Conservation (phyloP, 108 stramenopile genomes). For the Mayamaea pseudoterrestris region DNA sequence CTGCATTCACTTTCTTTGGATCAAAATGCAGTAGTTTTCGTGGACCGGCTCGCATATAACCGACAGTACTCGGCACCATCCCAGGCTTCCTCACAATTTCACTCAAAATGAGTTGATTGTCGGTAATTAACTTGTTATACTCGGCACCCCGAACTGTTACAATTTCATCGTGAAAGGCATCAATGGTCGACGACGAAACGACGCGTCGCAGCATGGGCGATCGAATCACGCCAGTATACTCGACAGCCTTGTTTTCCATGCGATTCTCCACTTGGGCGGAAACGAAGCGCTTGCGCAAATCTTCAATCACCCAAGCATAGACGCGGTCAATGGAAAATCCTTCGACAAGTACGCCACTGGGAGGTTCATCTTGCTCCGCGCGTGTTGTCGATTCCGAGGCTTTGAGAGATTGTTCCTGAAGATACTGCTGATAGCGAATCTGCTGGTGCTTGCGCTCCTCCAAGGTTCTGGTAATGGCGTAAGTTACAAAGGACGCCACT, state of each 20-base stretch:
- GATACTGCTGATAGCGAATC: conserved; percentile 5
- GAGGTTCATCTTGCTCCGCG: conserved; percentile 20
- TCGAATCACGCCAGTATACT: not conserved
- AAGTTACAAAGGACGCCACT: not conserved
- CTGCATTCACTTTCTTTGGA: conserved; percentile 80
- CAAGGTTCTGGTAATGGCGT: not conserved
- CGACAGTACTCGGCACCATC: conserved; percentile 21
- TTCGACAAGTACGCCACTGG: conserved; percentile 35
- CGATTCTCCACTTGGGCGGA: conserved; percentile 16
- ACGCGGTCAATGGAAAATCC: conserved; percentile 40
- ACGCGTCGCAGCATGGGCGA: conserved; percentile 1
- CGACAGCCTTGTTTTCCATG: conserved; percentile 20
- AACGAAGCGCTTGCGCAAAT: conserved; percentile 47
- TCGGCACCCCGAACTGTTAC: conserved; percentile 13
- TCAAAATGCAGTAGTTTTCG: conserved; percentile 77
- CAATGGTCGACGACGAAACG: not conserved
- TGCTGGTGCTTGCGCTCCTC: conserved; percentile 7
- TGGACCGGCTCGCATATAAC: conserved; percentile 85
- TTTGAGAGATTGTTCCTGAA: conserved; percentile 24
- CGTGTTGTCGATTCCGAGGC: conserved; percentile 23
- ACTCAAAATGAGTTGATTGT: conserved; percentile 74
- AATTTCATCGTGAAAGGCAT: not conserved
- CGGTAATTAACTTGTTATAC: conserved; percentile 79
- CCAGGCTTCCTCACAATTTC: conserved; percentile 72
- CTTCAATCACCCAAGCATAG: conserved; percentile 72